Percentiles rank a stretch among this genome's conserved stretches.
Evolutionary conservation across 306 rosid genomes (phyloP).

Genomic region (Gastrolobium villosum): DNA sequence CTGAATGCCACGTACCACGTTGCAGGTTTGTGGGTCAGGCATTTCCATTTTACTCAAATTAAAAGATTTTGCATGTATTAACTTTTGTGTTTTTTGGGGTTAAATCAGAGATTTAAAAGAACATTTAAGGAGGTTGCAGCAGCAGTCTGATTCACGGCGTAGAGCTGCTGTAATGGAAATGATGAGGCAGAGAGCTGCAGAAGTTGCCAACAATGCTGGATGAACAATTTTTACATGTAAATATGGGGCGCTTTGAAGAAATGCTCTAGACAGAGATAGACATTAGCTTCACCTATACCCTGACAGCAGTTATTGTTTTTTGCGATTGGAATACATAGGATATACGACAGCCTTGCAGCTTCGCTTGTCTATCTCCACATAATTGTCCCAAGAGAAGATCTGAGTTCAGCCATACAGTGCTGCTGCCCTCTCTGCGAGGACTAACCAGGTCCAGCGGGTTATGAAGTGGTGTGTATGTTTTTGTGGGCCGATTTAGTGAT

Average conservation of each 20-base stretch:
- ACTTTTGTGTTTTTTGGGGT: conserved; percentile 23
- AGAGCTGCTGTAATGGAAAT: conserved; percentile 99
- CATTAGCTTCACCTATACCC: conserved; percentile 50
- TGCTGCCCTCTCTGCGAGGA: conserved; percentile 54
- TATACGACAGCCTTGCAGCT: conserved; percentile 53
- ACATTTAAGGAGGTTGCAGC: conserved; percentile 94
- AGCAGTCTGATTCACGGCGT: conserved; percentile 94
- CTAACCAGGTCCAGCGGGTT: conserved; percentile 52
- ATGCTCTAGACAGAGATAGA: conserved; percentile 44
- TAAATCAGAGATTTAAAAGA: conserved; percentile 88
- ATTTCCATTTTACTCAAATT: conserved; percentile 19
- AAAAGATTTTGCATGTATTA: conserved; percentile 8
- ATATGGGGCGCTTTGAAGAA: conserved; percentile 46
- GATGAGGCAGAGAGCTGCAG: conserved; percentile 99
- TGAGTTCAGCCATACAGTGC: conserved; percentile 48
- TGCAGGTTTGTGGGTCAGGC: conserved; percentile 76
- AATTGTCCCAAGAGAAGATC: conserved; percentile 38
- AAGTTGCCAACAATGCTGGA: conserved; percentile 80
- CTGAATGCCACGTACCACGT: conserved; percentile 94
- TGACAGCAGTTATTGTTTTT: conserved; percentile 41
- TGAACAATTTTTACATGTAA: conserved; percentile 59
- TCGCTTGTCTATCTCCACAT: conserved; percentile 45
- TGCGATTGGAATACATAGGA: conserved; percentile 54
- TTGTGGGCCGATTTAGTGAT: conserved; percentile 57
- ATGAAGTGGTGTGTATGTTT: conserved; percentile 45